Conservation (phyloP, 805 yeast species). For the Lipomyces kockii region DNA sequence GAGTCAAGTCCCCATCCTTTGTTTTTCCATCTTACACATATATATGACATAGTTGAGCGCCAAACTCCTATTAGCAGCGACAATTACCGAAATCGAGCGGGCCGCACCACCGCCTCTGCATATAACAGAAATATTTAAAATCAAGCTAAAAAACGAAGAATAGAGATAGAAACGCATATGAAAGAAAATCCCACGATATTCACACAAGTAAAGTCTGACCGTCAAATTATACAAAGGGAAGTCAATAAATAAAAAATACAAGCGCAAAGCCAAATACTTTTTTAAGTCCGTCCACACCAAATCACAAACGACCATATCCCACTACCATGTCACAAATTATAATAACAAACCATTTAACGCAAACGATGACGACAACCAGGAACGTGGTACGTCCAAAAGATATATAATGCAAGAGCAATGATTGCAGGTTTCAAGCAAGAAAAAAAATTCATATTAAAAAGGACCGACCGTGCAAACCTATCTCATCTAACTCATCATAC, state of each 20-base stretch:
- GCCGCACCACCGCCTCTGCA: constrained; percentile 2
- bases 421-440: neutral
- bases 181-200: neutral
- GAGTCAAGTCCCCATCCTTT: neutral
- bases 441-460: neutral
- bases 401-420: constrained; percentile 2
- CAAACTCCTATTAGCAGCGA: constrained; percentile 6
- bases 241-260: neutral
- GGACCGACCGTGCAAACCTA: neutral
- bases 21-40: neutral
- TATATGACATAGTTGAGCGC: constrained; percentile 9
- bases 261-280: constrained; percentile 7
- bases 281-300: constrained; percentile 12
- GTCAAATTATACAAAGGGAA: constrained; percentile 6
- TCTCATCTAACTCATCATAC: constrained; percentile 25
- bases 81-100: neutral
- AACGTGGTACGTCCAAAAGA: neutral
- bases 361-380: neutral
- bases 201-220: neutral
- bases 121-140: neutral
- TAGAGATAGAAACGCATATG: constrained; percentile 2
- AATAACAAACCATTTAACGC: neutral
- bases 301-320: neutral
- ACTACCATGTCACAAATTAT: constrained; percentile 1
- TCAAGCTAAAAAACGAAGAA: neutral